Percentiles rank a stretch among this genome's conserved stretches.
Conservation (phyloP, 2,329 filamentous ascomycete species). For the Podosphaera leucotricha region DNA sequence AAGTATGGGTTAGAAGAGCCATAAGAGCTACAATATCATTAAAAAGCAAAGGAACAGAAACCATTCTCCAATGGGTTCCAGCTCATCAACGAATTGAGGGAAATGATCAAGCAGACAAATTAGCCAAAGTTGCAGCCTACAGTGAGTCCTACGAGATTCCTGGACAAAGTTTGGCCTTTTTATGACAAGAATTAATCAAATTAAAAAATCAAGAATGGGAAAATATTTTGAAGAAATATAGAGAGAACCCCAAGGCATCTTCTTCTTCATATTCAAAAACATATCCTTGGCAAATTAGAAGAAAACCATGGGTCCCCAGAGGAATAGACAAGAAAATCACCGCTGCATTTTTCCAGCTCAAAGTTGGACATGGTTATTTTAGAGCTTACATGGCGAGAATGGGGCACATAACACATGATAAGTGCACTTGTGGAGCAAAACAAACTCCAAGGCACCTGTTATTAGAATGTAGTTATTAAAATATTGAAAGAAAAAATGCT, state of each 20-base stretch:
- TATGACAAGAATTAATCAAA: not conserved
- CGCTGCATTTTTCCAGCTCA: not conserved
- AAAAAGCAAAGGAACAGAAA: not conserved
- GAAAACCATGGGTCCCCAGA: not conserved
- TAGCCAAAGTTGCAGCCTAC: not conserved
- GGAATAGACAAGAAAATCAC: not conserved
- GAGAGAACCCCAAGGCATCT: not conserved
- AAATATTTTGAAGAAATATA: not conserved
- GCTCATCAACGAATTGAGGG: not conserved
- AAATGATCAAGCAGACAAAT: not conserved
- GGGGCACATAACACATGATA: not conserved
- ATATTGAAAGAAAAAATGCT: not conserved
- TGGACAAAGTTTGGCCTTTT: not conserved
- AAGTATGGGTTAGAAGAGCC: not conserved
- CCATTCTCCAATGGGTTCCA: not conserved
- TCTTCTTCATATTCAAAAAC: constrained; percentile 28
- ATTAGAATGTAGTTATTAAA: not conserved
- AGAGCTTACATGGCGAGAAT: not conserved
- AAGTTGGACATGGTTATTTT: not conserved
- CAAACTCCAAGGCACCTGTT: not conserved
- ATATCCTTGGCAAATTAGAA: constrained; percentile 23
- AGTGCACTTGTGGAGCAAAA: not conserved
- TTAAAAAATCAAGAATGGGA: not conserved
- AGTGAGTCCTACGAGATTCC: not conserved
- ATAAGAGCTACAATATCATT: not conserved